Evolutionary conservation across 306 rosid species (phyloP).

Genomic region (Sicyos edulis): DNA sequence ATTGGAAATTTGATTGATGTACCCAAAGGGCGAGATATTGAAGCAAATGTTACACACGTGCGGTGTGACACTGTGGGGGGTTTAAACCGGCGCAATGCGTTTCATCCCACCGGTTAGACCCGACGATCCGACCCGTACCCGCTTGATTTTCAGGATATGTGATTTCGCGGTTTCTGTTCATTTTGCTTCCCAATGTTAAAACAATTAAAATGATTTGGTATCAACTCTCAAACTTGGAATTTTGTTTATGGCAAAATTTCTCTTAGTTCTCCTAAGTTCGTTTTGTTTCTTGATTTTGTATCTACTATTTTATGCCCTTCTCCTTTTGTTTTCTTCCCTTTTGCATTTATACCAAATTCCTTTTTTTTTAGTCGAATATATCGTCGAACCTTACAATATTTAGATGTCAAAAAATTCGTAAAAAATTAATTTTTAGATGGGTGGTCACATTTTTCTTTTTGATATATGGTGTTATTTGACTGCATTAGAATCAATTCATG

Average conservation of each 20-base stretch:
- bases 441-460: background rate
- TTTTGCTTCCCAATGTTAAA: background rate
- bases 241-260: background rate
- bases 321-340: no score
- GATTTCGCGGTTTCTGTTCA: background rate
- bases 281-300: background rate
- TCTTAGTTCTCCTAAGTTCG: background rate
- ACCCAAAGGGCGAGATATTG: background rate
- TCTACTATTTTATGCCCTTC: background rate
- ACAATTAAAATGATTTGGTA: background rate
- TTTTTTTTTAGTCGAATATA: no score
- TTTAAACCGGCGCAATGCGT: background rate
- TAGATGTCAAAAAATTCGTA: no score
- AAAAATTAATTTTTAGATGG: no score
- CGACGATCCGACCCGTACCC: constrained; percentile 18
- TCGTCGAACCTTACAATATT: no score
- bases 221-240: background rate
- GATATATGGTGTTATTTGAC: no score
- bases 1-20: background rate
- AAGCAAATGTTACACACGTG: constrained; percentile 5
- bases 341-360: background rate
- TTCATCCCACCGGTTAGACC: background rate
- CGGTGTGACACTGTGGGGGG: background rate
- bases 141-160: background rate
- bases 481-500: background rate